phyloP scores from a whole-genome alignment of 306 rosid species.

The Lotus japonicus region DNA sequence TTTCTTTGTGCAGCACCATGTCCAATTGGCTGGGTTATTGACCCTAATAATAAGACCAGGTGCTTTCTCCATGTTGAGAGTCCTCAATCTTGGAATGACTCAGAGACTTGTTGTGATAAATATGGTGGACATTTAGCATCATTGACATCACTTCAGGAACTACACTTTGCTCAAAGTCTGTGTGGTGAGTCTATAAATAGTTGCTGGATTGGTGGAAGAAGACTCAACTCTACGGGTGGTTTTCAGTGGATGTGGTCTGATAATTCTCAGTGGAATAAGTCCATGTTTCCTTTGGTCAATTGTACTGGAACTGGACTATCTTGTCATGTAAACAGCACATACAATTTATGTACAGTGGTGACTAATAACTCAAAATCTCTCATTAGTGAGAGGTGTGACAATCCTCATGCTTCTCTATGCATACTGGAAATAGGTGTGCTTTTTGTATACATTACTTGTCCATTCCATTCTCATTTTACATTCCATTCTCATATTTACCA shows the following conservation, averaged over 20 bases:
- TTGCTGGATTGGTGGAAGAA: slow-evolving; percentile 92
- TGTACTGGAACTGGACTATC: slow-evolving; percentile 47
- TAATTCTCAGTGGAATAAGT: slow-evolving; percentile 59
- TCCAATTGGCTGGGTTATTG: slow-evolving; percentile 61
- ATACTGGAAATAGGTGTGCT: slow-evolving; percentile 60
- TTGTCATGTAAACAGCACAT: slow-evolving; percentile 35
- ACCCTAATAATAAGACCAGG: slow-evolving; percentile 44
- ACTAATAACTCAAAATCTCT: slow-evolving; percentile 41
- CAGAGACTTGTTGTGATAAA: slow-evolving; percentile 55
- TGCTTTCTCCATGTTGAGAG: slow-evolving; percentile 51
- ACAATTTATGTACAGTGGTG: slow-evolving; percentile 51
- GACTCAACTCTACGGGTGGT: slow-evolving; percentile 40
- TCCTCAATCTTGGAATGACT: slow-evolving; percentile 70
- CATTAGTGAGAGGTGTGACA: slow-evolving; percentile 47
- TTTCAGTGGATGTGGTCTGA: slow-evolving; percentile 80
- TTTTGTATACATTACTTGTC: background rate
- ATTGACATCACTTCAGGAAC: slow-evolving; percentile 47
- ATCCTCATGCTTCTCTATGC: slow-evolving; percentile 60
- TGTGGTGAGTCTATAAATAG: slow-evolving; percentile 39
- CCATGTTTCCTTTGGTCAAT: slow-evolving; percentile 36
- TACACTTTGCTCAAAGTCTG: slow-evolving; percentile 46
- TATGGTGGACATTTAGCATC: slow-evolving; percentile 74
- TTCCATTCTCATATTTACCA: background rate
- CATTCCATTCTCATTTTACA: background rate
- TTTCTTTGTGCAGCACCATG: slow-evolving; percentile 49